Conservation (phyloP, 179 eudicot genomes). For the Beta macrorhiza region DNA sequence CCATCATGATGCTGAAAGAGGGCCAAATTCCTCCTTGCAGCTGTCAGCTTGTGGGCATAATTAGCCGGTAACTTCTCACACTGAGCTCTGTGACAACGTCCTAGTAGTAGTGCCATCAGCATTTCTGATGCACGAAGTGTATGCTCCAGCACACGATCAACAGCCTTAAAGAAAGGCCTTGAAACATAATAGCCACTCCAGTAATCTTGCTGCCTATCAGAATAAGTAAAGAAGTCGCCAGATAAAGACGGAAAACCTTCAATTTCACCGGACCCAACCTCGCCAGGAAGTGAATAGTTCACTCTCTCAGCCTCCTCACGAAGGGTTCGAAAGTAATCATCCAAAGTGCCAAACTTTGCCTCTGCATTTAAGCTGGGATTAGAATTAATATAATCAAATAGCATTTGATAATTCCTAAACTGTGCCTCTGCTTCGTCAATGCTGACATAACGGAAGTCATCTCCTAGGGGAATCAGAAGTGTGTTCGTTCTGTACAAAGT, state of each 20-base stretch:
- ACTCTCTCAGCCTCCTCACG: slow-evolving; percentile 90
- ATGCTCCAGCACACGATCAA: slow-evolving; percentile 93
- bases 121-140: slow-evolving; percentile 88
- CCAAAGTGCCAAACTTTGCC: slow-evolving; percentile 91
- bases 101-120: slow-evolving; percentile 75
- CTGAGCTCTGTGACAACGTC: slow-evolving; percentile 70
- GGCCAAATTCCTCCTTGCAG: slow-evolving; percentile 95
- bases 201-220: slow-evolving; percentile 90
- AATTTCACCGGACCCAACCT: slow-evolving; percentile 80
- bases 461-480: slow-evolving; percentile 91
- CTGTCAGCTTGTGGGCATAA: slow-evolving; percentile 76
- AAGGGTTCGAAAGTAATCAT: slow-evolving; percentile 83
- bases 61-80: slow-evolving; percentile 83
- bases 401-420: slow-evolving; percentile 82
- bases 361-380: slow-evolving; percentile 88
- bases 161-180: slow-evolving; percentile 94
- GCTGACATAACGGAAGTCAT: slow-evolving; percentile 92
- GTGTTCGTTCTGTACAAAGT: slow-evolving; percentile 91
- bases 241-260: slow-evolving; percentile 92
- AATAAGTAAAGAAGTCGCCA: slow-evolving; percentile 95
- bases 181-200: slow-evolving; percentile 99
- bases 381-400: slow-evolving; percentile 87
- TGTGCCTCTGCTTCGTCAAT: slow-evolving; percentile 97
- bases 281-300: slow-evolving; percentile 79
- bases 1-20: slow-evolving; percentile 99